Evolutionary conservation across 2,329 filamentous ascomycete genomes (phyloP).

Genomic region (Fusarium verrucosum): DNA sequence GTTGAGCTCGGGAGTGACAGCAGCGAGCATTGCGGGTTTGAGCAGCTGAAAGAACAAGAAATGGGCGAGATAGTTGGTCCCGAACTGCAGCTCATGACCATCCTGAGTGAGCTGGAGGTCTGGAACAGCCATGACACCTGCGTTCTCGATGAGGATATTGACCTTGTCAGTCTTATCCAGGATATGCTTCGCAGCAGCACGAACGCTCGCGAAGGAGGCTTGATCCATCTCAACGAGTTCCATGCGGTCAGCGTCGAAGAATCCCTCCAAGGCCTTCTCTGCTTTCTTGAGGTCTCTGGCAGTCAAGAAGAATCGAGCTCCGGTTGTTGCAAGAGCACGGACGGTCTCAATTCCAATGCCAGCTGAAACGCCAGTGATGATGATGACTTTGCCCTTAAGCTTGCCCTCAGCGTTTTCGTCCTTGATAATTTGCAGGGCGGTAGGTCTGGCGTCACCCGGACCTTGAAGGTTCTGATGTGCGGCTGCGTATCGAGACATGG

Average conservation of each 20-base stretch:
- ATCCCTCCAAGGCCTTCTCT: slow-evolving; percentile 17
- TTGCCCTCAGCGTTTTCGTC: slow-evolving; percentile 49
- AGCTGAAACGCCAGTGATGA: slow-evolving; percentile 56
- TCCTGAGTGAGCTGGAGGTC: slow-evolving; percentile 49
- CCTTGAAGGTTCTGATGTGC: slow-evolving; percentile 40
- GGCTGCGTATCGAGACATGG: slow-evolving; percentile 17
- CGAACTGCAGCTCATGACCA: slow-evolving; percentile 56
- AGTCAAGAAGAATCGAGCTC: slow-evolving; percentile 40
- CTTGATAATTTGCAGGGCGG: slow-evolving; percentile 52
- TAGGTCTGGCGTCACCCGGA: slow-evolving; percentile 53
- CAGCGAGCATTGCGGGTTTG: slow-evolving; percentile 49
- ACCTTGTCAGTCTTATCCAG: slow-evolving; percentile 28
- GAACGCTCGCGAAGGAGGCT: slow-evolving; percentile 41
- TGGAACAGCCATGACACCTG: slow-evolving; percentile 53
- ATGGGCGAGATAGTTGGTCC: slow-evolving; percentile 56
- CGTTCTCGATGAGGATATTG: slow-evolving; percentile 56
- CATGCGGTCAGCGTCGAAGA: slow-evolving; percentile 27
- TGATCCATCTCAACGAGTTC: slow-evolving; percentile 43
- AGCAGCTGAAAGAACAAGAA: slow-evolving; percentile 56
- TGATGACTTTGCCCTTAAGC: slow-evolving; percentile 50
- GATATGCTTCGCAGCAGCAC: slow-evolving; percentile 33
- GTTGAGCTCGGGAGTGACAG: slow-evolving; percentile 35
- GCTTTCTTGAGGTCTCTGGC: slow-evolving; percentile 42
- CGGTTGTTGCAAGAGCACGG: slow-evolving; percentile 54
- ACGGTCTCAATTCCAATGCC: slow-evolving; percentile 58